These are phyloP conservation scores for Chenopodium formosanum DNA, from an alignment of 148 eudicot species.

Conservation along the genomic window DNA sequence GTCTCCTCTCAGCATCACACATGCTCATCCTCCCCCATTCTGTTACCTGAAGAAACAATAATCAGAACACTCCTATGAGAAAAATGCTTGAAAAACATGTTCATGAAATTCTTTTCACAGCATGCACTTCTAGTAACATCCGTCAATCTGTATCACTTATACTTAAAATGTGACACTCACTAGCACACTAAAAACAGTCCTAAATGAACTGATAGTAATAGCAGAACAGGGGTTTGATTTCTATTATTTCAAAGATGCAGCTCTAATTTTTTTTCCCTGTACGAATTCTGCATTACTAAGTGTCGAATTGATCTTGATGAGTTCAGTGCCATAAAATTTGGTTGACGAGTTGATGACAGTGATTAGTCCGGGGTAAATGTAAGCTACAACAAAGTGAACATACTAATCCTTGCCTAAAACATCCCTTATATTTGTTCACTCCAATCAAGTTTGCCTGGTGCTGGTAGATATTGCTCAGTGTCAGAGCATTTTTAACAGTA, in stretches of 20 bases:
- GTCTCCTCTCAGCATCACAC: slow-evolving; percentile 58
- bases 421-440: not conserved
- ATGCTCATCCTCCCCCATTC: slow-evolving; percentile 56
- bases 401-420: not conserved
- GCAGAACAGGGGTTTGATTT: not conserved
- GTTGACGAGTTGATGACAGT: not conserved
- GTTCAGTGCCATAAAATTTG: not conserved
- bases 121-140: not conserved
- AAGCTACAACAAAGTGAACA: not conserved
- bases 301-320: not conserved
- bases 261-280: no score
- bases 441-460: not conserved
- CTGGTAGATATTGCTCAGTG: not conserved
- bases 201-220: not conserved
- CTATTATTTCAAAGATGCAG: not conserved
- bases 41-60: slow-evolving; percentile 20
- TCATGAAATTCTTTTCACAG: not conserved
- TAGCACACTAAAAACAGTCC: not conserved
- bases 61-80: not conserved
- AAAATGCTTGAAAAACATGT: not conserved
- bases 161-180: no score
- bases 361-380: not conserved
- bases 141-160: not conserved
- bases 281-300: not conserved
- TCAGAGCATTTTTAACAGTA: not conserved